A percentile compares a stretch with the other conserved stretches of the same genome.
phyloP scores from a whole-genome alignment of 2,329 filamentous ascomycete species.

The Magnaporthales sp. region DNA sequence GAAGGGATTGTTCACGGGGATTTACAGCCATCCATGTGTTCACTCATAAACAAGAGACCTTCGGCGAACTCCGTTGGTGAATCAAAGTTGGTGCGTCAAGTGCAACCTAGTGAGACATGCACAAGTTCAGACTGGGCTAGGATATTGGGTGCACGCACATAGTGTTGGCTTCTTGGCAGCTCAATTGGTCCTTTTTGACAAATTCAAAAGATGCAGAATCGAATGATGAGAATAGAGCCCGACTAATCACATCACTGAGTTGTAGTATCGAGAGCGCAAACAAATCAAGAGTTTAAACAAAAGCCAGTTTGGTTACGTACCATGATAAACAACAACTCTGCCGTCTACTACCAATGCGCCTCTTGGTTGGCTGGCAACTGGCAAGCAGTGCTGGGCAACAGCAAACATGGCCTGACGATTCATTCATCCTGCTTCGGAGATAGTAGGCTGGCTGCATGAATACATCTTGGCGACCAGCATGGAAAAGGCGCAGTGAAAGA shows the following conservation, averaged over 20 bases:
- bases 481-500: neutral
- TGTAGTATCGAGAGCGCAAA: neutral
- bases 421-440: neutral
- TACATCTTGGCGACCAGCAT: neutral
- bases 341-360: neutral
- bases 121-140: neutral
- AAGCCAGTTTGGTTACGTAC: neutral
- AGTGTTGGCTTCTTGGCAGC: neutral
- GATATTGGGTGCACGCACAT: neutral
- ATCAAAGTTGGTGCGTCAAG: neutral
- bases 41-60: neutral
- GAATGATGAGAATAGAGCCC: neutral
- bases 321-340: neutral
- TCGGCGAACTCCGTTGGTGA: neutral
- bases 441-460: neutral
- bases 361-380: neutral
- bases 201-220: neutral
- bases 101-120: neutral
- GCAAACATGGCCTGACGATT: neutral
- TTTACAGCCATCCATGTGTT: neutral
- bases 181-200: neutral
- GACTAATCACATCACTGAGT: neutral
- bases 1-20: neutral
- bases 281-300: too few species aligned
- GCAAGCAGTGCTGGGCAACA: neutral